These are phyloP conservation scores for Epichloe gansuensis DNA, from an alignment of 2,329 filamentous ascomycete species.

Conservation along the genomic window DNA sequence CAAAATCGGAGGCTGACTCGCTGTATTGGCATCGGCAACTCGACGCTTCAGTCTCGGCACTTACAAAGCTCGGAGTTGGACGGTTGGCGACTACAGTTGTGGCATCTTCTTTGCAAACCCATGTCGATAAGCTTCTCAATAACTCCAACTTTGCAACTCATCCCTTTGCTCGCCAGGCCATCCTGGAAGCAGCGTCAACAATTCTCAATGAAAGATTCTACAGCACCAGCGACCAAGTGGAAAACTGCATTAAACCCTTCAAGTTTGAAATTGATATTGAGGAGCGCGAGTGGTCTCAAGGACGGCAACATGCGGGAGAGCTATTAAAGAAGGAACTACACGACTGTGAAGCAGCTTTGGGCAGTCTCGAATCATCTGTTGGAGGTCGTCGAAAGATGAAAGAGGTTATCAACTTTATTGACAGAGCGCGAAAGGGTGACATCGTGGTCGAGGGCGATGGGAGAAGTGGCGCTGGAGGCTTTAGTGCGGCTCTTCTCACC, in stretches of 20 bases:
- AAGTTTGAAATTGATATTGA: slow-evolving; percentile 97
- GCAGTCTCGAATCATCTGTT: slow-evolving; percentile 61
- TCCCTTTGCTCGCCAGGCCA: slow-evolving; percentile 86
- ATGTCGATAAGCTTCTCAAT: slow-evolving; percentile 67
- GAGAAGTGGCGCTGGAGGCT: slow-evolving; percentile 78
- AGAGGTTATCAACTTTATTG: slow-evolving; percentile 85
- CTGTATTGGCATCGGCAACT: slow-evolving; percentile 90
- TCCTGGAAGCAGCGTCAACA: slow-evolving; percentile 75
- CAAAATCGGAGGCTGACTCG: slow-evolving; percentile 74
- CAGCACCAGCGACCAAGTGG: slow-evolving; percentile 93
- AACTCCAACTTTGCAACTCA: slow-evolving; percentile 80
- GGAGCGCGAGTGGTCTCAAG: slow-evolving; percentile 75
- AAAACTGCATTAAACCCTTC: slow-evolving; percentile 98
- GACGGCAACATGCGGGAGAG: slow-evolving; percentile 67
- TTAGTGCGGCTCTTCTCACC: slow-evolving; percentile 73
- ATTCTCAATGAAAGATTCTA: slow-evolving; percentile 94
- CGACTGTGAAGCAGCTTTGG: slow-evolving; percentile 70
- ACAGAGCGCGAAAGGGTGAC: slow-evolving; percentile 78
- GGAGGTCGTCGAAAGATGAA: slow-evolving; percentile 75
- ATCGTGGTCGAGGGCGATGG: slow-evolving; percentile 75
- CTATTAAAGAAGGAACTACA: slow-evolving; percentile 80
- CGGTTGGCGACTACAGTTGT: slow-evolving; percentile 86
- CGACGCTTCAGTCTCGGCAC: slow-evolving; percentile 76
- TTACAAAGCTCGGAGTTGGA: slow-evolving; percentile 91
- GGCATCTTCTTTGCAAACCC: slow-evolving; percentile 71